Evolutionary conservation across 1,284 basidiomycete species (phyloP), one percentile per base, ranked within the genome.

Genomic region (Cryptococcus hybrid): DNA sequence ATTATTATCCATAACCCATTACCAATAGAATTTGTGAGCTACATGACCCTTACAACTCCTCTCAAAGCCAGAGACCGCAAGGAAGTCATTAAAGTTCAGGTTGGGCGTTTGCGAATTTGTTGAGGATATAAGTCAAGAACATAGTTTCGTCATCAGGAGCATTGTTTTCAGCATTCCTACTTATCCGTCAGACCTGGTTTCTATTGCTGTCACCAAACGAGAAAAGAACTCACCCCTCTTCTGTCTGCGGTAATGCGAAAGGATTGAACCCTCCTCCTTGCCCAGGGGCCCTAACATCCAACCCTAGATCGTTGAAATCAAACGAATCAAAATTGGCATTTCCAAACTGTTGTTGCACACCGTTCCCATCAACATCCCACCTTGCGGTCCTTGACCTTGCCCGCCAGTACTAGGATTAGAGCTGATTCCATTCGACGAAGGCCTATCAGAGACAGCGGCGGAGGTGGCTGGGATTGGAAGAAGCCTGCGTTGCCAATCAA

Each of bases 211-310:
- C 8, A 5, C 49, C 12, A 47, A 36, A 34, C 42, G 39, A 34
- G 18, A 39, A 46, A 18, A 1, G 34, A 3, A 67, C 74, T 70
- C 60, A 75, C 70, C 67, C 71, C 52, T 73, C 75, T 45, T 70
- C 68, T 18, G 74, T 73, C 55, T 78, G 77, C 15, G 70, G 65
- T 44, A 78, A 61, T 7, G 76, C 75, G 56, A 78, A 78, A 7
- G 77, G 77, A 59, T 78, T 78, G 66, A 78, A 78, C 7, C 57
- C 48, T 63, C 66, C 55, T 1, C 50, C 54, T 11, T 57, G 54
- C 38, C 51, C 61, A 48, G 49, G 45, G 34, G 53, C 52, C n/a
- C 57, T 39, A 37, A 61, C 53, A 24, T 49, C 59, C 54, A 71
- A 59, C 5, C 71, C 69, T 35, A 78, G 63, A 55, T 74, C 69